Evolutionary conservation across 768 basidiomycete species (phyloP).

Genomic region (Suillus luteus): DNA sequence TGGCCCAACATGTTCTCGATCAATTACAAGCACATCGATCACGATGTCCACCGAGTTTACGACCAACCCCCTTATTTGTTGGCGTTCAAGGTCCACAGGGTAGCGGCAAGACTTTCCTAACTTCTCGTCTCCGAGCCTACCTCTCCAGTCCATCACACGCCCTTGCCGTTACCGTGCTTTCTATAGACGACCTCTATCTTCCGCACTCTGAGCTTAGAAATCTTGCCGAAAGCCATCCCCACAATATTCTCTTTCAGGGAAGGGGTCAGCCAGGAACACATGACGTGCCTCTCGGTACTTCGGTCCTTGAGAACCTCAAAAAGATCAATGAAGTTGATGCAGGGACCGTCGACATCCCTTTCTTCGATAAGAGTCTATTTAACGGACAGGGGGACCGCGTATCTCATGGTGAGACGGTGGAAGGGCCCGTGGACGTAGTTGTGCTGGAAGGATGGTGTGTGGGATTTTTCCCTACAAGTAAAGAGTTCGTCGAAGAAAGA

Average conservation of each 20-base stretch:
- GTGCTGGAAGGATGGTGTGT: conserved; percentile 97
- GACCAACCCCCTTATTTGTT: conserved; percentile 67
- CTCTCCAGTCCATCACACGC: conserved; percentile 47
- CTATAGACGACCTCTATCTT: conserved; percentile 87
- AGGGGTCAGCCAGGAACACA: conserved; percentile 96
- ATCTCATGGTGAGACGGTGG: conserved; percentile 42
- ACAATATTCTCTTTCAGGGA: conserved; percentile 71
- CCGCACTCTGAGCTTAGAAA: conserved; percentile 60
- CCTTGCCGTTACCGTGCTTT: conserved; percentile 63
- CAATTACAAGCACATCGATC: conserved; percentile 38
- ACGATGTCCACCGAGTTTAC: conserved; percentile 14
- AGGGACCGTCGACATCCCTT: conserved; percentile 56
- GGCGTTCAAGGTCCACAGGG: conserved; percentile 94
- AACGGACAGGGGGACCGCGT: conserved; percentile 84
- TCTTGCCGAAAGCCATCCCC: conserved; percentile 51
- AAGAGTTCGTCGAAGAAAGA: conserved; percentile 49
- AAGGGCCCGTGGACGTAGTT: conserved; percentile 71
- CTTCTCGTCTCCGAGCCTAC: conserved; percentile 51
- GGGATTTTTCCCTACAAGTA: conserved; percentile 72
- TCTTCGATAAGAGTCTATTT: conserved; percentile 86
- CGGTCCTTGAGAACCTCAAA: conserved; percentile 53
- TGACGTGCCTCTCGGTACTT: conserved; percentile 67
- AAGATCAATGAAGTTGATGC: conserved; percentile 34
- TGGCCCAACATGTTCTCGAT: conserved; percentile 40
- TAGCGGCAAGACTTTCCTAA: conserved; percentile 86